Evolutionary conservation across 495 filamentous ascomycete genomes (phyloP).

Genomic region (Lophium mytilinum): DNA sequence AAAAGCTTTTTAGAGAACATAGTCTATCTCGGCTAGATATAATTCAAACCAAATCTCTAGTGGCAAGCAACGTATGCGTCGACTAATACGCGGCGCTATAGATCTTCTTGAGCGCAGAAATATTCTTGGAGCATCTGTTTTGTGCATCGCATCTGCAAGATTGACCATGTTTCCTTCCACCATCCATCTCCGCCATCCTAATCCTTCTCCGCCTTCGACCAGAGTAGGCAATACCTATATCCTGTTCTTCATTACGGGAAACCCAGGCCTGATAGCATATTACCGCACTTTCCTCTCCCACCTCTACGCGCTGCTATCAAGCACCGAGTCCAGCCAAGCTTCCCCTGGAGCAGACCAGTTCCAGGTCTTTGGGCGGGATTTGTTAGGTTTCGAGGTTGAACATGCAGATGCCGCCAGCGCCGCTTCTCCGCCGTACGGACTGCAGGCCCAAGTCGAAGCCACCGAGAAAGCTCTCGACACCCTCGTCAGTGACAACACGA

Average conservation of each 20-base stretch:
- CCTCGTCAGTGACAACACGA: not conserved
- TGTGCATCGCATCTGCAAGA: too few relatives aligned
- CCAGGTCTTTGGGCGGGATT: constrained; percentile 60
- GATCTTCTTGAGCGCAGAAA: too few relatives aligned
- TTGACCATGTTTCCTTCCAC: too few relatives aligned
- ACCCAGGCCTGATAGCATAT: constrained; percentile 77
- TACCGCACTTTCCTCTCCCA: constrained; percentile 64
- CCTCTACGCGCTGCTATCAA: constrained; percentile 32
- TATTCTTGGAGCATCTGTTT: too few relatives aligned
- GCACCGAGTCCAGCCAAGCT: constrained; percentile 3
- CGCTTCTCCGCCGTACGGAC: constrained; percentile 16
- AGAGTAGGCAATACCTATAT: constrained; percentile 6
- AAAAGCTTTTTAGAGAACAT: too few relatives aligned
- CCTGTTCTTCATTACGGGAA: constrained; percentile 73
- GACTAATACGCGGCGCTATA: too few relatives aligned
- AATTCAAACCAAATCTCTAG: too few relatives aligned
- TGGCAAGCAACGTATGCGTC: too few relatives aligned
- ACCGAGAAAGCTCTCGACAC: constrained; percentile 35
- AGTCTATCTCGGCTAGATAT: too few relatives aligned
- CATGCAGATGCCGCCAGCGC: not conserved
- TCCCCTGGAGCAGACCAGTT: constrained; percentile 26
- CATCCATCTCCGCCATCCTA: too few relatives aligned
- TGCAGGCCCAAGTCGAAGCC: constrained; percentile 57
- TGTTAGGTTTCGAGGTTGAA: constrained; percentile 63
- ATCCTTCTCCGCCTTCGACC: too few relatives aligned